Percentiles rank a stretch among this genome's conserved stretches.
phyloP scores from a whole-genome alignment of 1,284 basidiomycete genomes.

The Irpex sp. region DNA sequence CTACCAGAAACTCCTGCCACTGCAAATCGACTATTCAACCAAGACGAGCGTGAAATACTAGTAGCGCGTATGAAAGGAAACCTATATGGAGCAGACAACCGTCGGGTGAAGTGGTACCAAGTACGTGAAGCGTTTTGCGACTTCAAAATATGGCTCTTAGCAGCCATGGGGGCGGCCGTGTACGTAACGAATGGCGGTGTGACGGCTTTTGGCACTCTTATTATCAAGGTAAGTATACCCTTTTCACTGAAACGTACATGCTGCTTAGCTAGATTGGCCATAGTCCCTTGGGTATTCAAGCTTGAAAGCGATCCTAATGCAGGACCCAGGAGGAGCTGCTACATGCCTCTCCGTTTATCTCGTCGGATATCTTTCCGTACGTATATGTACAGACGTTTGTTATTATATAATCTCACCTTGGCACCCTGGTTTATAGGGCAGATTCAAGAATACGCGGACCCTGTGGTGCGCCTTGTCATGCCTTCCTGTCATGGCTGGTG shows the following conservation, averaged over 20 bases:
- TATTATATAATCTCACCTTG: background rate
- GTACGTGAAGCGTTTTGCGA: conserved; percentile 9
- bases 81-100: conserved; percentile 6
- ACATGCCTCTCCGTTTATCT: conserved; percentile 11
- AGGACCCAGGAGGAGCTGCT: conserved; percentile 11
- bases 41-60: conserved; percentile 10
- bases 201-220: conserved; percentile 11
- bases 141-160: conserved; percentile 11
- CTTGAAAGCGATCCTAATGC: conserved; percentile 9
- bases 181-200: conserved; percentile 13
- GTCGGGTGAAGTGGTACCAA: conserved; percentile 3
- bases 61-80: conserved; percentile 9
- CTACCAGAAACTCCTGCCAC: conserved; percentile 12
- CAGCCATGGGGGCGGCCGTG: conserved; percentile 11
- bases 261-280: background rate
- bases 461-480: conserved; percentile 4
- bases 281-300: conserved; percentile 13
- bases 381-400: background rate
- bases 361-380: conserved; percentile 8
- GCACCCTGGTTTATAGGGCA: background rate
- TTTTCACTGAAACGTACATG: background rate
- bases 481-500: conserved; percentile 11
- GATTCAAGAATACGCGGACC: conserved; percentile 10
- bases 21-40: conserved; percentile 9
- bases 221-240: conserved; percentile 6